Base-by-base conservation (phyloP, 345 rosid species). In the Salix suchowensis region DNA sequence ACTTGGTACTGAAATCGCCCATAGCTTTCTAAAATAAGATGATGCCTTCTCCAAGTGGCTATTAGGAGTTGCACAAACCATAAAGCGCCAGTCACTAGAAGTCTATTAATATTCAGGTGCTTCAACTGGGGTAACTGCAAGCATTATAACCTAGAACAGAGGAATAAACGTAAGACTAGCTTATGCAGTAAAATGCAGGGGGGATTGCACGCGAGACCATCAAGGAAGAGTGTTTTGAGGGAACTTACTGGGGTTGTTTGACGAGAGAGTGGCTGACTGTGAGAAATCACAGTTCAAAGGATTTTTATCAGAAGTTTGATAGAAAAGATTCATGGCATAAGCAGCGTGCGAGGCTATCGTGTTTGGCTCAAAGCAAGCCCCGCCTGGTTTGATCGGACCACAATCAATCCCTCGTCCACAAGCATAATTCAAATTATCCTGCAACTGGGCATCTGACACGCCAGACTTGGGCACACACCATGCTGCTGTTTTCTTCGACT, bases 321-420 rank as follows among this genome's bases (percentile, higher is more conserved):
- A 94, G 80, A 86, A 87, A 9, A 86, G 86, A 74, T 91, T 92
- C 96, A 91, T 94, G 83, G 97, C 98, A 74, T 79, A 94, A 21
- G 97, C 85, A 16, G 94, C 88, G 67, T 91, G 97, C 0, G 92
- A 86, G n/a, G 66, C 80, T 23, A 94, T 1, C 2, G 86, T 89
- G 82, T 91, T 88, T 6, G 98, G 98, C 34, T 89, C 92, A 30
- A 88, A 92, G 84, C 98, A 94, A 61, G 87, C 78, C 3, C 89
- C 96, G 40, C 98, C 96, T 16, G 90, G 90, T 81, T 83, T 88
- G 67, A 94, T 84, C 1, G 88, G 84, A 50, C 88, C 70, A 74
- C 97, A 91, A 32, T 92, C 91, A 4, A 83, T 68, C 62, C 92
- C 90, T 0, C 85, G 89, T 70, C 94, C 81, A 37, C 97, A 94